Evolutionary conservation across 1,284 basidiomycete species (phyloP), one percentile per base, ranked within the genome.

Genomic region (Ceratorhiza oryzae-sativae): DNA sequence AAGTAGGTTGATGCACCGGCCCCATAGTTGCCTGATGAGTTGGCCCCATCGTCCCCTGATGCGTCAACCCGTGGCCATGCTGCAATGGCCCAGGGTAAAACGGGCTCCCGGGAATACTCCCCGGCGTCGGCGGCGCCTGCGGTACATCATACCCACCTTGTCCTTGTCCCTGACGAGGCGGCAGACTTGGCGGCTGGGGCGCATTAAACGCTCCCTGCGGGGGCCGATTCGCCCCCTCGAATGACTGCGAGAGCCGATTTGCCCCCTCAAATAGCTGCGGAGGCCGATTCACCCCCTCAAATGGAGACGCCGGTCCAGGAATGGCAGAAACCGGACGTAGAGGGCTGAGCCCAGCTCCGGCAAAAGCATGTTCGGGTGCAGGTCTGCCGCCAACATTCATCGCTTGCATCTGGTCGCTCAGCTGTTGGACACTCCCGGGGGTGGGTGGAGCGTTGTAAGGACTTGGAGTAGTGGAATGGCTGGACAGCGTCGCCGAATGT

Each of bases 341-440:
- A 12, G 25, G 63, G 13, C 32, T 20, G 15, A 58, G n/a, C n/a
- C 55, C 55, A 25, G 25, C 39, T 13, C 63, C 63, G 12, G 63
- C 63, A 41, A 68, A 68, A 1, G 34, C 63, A 25, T 68, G 63
- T 56, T 68, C 63, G 27, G 63, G 63, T 6, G 51, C 63, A 5
- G 63, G 63, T 9, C 63, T 27, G 39, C 55, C 61, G 15, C 49
- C 63, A 1, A 68, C 32, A 32, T 42, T 56, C 63, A 68, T 55
- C n/a, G 36, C 63, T 45, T 56, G 49, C 63, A 68, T 56, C 20
- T 68, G 63, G 13, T 55, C 41, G 10, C 51, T 46, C 1, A 67
- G 18, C 18, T 65, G 61, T 30, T 65, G 61, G 25, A 67, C 48
- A 13, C 49, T 27, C 1, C 63, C 63, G 18, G 15, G n/a, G 9